Evolutionary conservation across 192 early-diverging fungal species (phyloP), one percentile per base, ranked within the genome.

Genomic region (Coemansia sp.): DNA sequence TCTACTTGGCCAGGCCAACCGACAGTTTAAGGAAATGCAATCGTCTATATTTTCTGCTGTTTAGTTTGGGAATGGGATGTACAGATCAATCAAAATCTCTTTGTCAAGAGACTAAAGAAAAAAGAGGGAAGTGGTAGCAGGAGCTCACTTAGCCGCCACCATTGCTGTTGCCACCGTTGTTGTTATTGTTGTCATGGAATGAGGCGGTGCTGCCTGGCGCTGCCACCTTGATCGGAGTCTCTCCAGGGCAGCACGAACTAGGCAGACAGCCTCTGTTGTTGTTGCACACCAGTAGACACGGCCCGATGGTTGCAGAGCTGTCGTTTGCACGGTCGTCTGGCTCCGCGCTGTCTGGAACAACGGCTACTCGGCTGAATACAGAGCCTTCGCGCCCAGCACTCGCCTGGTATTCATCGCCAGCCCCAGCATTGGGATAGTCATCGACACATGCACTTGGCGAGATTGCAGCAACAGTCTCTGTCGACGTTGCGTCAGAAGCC

Each of bases 11-110:
- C 79, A 82, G 48, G 79, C 79, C 16, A 73, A 59, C 15, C 51
- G 79, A 6, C 79, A 82, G 55, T 77, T 73, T 68, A 82, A 82
- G 67, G 75, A 82, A 36, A 68, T 82, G 54, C 74, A 82, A 16
- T 71, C 71, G 13, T 40, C 57, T 7, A 59, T 54, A 54, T 54
- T 26, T 26, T 54, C 51, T 54, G 51, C 51, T 4, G 51, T 54
- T 54, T 54, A 54, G 15, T 22, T 26, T 2, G 73, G 37, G 56
- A 46, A 47, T 51, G 6, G 51, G 7, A 15, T 54, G 51, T 26
- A 54, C 51, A 54, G 26, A 16, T 16, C 16, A 18, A 49, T 45
- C 43, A 59, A 56, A 46, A 32, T 32, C 32, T 32, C 32, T 0
- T 43, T 8, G 5, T 51, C 57, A 19, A 46, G 54, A 57, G 54